Evolutionary conservation across 139 green algal species (phyloP), one percentile per base, ranked within the genome.

Genomic region (Limnomonas spitsbergensis): DNA sequence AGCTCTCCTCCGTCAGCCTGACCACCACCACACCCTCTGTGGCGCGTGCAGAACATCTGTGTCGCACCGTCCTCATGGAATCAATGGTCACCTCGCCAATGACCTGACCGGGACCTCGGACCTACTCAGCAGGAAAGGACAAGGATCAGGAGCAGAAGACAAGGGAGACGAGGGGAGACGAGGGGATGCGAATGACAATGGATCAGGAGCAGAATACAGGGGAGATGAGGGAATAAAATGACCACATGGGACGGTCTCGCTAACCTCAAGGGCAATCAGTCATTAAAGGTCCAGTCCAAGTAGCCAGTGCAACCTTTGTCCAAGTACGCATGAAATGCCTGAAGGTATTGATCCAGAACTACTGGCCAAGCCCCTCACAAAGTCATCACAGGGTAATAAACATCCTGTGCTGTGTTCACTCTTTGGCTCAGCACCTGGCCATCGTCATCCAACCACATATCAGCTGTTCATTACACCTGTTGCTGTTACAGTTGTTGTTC

Each of bases 1-100:
- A 83, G 74, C 73, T 78, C 74, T 86, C 82, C 56, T 83, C 82
- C 14, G 78, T 86, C 32, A 86, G 40, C 73, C 77, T 86, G 14
- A 83, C 77, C 4, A 83, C 78, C 1, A 53, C 74, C 24, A 86
- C 82, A 35, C 47, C 66, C 6, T 75, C 78, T 7, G 52, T 69
- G 1, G 78, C 77, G 35, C 82, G 67, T 0, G 82, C 82, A 39
- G 42, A 79, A 29, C 53, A 66, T 35, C 38, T 76, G 73, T 76
- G 75, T 29, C 20, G 39, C 31, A 35, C 39, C 31, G 24, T 32
- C 3, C 40, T 1, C n/a, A 36, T 42, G 1, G n/a, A 68, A 67
- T 81, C 74, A 40, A 83, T 35, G 14, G 39, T 38, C 31, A 86
- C 77, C 56, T 86, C 82, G 6, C 82, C 82, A 67, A 86, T 79